A percentile compares a stretch with the other conserved stretches of the same genome.
Conservation (phyloP, 768 basidiomycete species). For the Pleurotus sapidus region DNA sequence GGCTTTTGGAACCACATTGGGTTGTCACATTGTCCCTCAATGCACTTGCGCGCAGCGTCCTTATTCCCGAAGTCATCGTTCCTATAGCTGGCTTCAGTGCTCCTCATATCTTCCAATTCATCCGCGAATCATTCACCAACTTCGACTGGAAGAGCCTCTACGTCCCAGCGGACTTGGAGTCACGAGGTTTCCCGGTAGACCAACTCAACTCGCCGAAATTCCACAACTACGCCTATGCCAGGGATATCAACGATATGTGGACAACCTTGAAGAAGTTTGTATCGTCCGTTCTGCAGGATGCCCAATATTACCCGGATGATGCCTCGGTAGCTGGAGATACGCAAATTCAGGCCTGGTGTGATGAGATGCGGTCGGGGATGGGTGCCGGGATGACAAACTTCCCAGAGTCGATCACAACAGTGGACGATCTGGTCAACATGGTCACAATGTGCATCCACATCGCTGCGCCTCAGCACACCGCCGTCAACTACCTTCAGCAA, state of each 20-base stretch:
- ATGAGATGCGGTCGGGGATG: constrained; percentile 17
- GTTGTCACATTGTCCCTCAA: constrained; percentile 25
- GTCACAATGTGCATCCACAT: constrained; percentile 30
- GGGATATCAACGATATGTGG: constrained; percentile 23
- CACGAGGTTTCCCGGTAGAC: constrained; percentile 26
- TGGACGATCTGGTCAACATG: constrained; percentile 23
- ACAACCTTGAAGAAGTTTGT: constrained; percentile 23
- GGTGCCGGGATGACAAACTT: constrained; percentile 22
- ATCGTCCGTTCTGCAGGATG: constrained; percentile 11
- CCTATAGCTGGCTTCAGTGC: constrained; percentile 16
- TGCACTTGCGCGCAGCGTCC: constrained; percentile 19
- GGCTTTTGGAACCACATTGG: constrained; percentile 27
- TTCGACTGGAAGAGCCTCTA: constrained; percentile 25
- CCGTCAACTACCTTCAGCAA: constrained; percentile 31
- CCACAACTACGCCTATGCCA: constrained; percentile 27
- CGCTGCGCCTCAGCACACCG: constrained; percentile 28
- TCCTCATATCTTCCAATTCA: constrained; percentile 14
- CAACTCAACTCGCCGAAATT: constrained; percentile 21
- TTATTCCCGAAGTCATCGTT: constrained; percentile 23
- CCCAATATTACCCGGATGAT: constrained; percentile 17
- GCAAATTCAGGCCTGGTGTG: constrained; percentile 17
- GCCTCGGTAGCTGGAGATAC: constrained; percentile 17
- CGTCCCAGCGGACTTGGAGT: constrained; percentile 22
- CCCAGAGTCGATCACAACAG: constrained; percentile 19
- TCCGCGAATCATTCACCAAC: constrained; percentile 16